These are phyloP conservation scores for Tolypocladium cylindrosporum DNA, from an alignment of 2,329 filamentous ascomycete species.

Conservation along the genomic window DNA sequence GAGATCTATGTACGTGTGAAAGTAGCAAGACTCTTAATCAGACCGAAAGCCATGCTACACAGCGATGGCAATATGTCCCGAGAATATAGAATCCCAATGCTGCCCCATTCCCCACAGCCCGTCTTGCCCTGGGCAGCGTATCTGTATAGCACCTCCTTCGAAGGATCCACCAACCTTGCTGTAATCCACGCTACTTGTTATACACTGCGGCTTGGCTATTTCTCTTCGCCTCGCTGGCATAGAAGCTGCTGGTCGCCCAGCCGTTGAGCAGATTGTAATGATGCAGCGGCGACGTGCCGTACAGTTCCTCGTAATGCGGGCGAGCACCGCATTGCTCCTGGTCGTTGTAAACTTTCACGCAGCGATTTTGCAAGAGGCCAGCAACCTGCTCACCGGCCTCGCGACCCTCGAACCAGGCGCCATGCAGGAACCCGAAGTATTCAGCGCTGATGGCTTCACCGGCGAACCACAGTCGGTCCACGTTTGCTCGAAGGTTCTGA, in stretches of 20 bases:
- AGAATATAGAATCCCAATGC: no score
- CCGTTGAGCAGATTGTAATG: constrained; percentile 24
- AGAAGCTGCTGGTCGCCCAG: constrained; percentile 26
- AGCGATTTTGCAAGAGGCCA: constrained; percentile 10
- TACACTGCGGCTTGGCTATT: not conserved
- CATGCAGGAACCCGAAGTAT: constrained; percentile 58
- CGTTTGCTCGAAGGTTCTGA: constrained; percentile 57
- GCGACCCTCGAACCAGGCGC: constrained; percentile 47
- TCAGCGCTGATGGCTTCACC: constrained; percentile 53
- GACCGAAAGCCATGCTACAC: no score
- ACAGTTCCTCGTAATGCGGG: constrained; percentile 10
- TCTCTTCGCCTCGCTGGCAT: not conserved
- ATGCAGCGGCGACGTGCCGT: constrained; percentile 22
- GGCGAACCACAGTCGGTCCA: constrained; percentile 51
- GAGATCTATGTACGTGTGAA: no score
- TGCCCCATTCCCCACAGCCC: no score
- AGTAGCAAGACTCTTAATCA: no score
- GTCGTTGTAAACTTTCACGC: constrained; percentile 5
- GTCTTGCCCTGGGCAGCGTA: not conserved
- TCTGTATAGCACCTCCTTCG: no score
- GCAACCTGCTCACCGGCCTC: constrained; percentile 36
- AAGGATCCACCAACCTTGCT: not conserved
- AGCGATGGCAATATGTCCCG: no score
- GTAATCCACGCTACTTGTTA: not conserved
- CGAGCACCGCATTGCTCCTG: constrained; percentile 8